Percentiles rank a stretch among this genome's conserved stretches.
phyloP scores from a whole-genome alignment of 805 yeast species.

The Cyberlindnera subsufficiens region DNA sequence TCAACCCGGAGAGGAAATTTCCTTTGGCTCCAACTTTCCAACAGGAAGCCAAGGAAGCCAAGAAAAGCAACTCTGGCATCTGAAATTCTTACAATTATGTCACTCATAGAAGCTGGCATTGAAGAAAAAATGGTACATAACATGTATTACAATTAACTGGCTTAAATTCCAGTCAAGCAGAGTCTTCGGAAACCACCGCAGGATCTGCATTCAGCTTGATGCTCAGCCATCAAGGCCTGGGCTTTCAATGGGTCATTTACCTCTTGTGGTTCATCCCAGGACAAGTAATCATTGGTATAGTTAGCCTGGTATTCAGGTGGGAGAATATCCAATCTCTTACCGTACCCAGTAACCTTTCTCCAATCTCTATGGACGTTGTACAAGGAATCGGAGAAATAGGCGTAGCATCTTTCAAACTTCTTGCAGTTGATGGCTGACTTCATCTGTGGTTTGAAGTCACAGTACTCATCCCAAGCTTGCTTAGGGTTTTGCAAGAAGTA shows the following conservation, averaged over 20 bases:
- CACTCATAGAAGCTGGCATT: too few species aligned
- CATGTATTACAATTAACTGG: background rate
- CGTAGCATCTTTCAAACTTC: conserved; percentile 1
- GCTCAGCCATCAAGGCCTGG: background rate
- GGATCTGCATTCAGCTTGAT: background rate
- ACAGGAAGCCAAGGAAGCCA: too few species aligned
- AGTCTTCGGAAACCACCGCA: background rate
- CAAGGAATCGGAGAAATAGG: background rate
- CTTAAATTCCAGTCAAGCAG: background rate
- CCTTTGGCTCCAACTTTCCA: too few species aligned
- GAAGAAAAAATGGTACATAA: too few species aligned
- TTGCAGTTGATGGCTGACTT: background rate
- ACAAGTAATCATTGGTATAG: background rate
- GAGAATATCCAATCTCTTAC: conserved; percentile 1
- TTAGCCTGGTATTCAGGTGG: background rate
- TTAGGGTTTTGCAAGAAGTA: background rate
- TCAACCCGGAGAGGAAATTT: too few species aligned
- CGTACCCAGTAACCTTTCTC: background rate
- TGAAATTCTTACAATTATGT: too few species aligned
- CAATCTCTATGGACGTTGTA: background rate
- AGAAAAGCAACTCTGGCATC: too few species aligned
- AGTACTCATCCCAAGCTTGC: background rate
- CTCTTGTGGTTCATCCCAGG: conserved; percentile 1
- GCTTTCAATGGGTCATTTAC: conserved; percentile 1
- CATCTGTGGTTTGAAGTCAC: conserved; percentile 1